A percentile compares a stretch with the other conserved stretches of the same genome.
Conservation (phyloP, 371 early-diverging fungal genomes). For the Syncephalastrum sp. region DNA sequence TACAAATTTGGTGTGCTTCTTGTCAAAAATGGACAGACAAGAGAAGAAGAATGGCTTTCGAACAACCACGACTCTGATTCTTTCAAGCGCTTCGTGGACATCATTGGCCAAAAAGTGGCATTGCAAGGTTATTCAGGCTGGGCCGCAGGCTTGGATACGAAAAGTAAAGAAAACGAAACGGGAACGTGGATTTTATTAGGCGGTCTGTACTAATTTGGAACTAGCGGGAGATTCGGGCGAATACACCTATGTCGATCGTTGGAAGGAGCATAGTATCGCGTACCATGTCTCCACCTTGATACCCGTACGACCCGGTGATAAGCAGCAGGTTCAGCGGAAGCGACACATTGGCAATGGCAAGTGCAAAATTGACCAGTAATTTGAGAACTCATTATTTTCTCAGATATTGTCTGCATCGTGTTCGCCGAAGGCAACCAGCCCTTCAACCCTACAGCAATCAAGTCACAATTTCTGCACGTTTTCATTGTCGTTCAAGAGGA, state of each 20-base stretch:
- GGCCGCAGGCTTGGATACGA: constrained; percentile 80
- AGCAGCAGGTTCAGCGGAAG: constrained; percentile 83
- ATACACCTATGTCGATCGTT: constrained; percentile 71
- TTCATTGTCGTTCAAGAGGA: constrained; percentile 69
- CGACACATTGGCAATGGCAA: constrained; percentile 85
- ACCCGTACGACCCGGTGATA: constrained; percentile 71
- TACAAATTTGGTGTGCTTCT: constrained; percentile 83
- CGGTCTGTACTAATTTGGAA: background rate
- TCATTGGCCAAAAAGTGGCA: constrained; percentile 70
- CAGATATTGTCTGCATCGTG: constrained; percentile 75
- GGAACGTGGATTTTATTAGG: constrained; percentile 2
- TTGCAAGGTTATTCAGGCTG: constrained; percentile 78
- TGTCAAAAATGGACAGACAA: constrained; percentile 65
- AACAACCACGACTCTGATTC: constrained; percentile 59
- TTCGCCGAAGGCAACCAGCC: constrained; percentile 66
- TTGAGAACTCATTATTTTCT: background rate
- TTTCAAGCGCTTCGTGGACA: constrained; percentile 65
- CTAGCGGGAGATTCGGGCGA: constrained; percentile 76
- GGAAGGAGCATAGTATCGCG: constrained; percentile 79
- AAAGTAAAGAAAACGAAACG: constrained; percentile 39
- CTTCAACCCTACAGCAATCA: constrained; percentile 72
- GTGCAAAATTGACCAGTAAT: background rate
- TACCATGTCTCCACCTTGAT: constrained; percentile 84
- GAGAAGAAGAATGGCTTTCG: constrained; percentile 77
- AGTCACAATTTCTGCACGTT: constrained; percentile 76